phyloP scores from a whole-genome alignment of 208 protist species.

The Crithidia fasciculata region DNA sequence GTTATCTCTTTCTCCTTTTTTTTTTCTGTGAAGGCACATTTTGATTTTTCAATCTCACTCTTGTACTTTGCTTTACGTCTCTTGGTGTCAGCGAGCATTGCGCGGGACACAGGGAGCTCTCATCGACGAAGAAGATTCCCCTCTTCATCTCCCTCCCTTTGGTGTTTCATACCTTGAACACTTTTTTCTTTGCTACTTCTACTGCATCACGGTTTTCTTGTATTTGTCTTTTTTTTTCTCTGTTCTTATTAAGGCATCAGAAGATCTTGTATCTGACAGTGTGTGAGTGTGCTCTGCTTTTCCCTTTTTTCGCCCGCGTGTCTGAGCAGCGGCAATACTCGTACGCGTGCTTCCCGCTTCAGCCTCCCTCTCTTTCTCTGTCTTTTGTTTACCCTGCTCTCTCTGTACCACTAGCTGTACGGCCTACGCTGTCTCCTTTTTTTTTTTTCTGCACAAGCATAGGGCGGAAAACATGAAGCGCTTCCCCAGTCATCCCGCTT shows the following conservation, averaged over 20 bases:
- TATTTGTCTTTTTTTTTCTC: conserved; percentile 1
- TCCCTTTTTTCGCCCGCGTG: conserved; percentile 4
- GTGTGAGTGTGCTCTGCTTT: background rate
- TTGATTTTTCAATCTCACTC: too few relatives aligned
- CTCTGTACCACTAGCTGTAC: too few relatives aligned
- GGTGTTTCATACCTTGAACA: background rate
- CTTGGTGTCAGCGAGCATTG: background rate
- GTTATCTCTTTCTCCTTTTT: too few relatives aligned
- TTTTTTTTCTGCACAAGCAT: background rate
- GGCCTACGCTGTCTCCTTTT: background rate
- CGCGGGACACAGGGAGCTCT: too few relatives aligned
- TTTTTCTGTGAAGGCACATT: too few relatives aligned
- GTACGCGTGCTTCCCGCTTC: too few relatives aligned
- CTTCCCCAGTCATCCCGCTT: background rate
- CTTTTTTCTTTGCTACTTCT: background rate
- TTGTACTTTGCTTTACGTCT: background rate
- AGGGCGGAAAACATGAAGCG: conserved; percentile 4
- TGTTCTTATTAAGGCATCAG: background rate
- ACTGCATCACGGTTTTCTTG: conserved; percentile 1
- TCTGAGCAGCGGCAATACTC: too few relatives aligned
- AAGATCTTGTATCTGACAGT: too few relatives aligned
- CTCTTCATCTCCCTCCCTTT: too few relatives aligned
- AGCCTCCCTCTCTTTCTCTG: too few relatives aligned
- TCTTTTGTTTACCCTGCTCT: too few relatives aligned
- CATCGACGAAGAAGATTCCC: too few relatives aligned